A percentile compares a stretch with the other conserved stretches of the same genome.
phyloP scores from a whole-genome alignment of 805 yeast species.

The Cyberlindnera galapagoensis region DNA sequence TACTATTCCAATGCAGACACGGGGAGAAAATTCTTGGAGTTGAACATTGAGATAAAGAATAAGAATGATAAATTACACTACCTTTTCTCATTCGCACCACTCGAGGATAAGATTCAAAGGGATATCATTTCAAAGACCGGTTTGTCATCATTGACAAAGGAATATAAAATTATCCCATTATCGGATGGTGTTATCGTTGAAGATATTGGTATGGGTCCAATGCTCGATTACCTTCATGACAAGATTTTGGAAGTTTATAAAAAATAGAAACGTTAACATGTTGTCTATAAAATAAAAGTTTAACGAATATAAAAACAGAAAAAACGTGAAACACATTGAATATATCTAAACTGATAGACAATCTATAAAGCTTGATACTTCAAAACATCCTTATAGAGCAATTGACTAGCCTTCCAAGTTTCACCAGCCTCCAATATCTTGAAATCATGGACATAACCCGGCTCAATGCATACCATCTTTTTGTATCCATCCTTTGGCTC shows the following conservation, averaged over 20 bases:
- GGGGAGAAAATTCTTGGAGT: constrained; percentile 5
- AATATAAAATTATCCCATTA: constrained; percentile 8
- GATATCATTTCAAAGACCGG: constrained; percentile 7
- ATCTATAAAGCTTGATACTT: constrained; percentile 56
- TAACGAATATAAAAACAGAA: too few relatives aligned
- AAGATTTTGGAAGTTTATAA: constrained; percentile 6
- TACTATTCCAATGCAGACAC: constrained; percentile 11
- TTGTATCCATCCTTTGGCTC: constrained; percentile 78
- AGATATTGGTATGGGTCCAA: constrained; percentile 7
- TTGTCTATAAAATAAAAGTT: not conserved
- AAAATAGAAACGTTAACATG: not conserved
- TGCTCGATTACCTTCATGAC: constrained; percentile 13
- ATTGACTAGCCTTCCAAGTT: constrained; percentile 72
- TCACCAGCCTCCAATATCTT: constrained; percentile 60
- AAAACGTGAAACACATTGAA: too few relatives aligned
- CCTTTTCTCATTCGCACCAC: constrained; percentile 6
- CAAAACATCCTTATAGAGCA: constrained; percentile 47
- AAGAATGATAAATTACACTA: constrained; percentile 5
- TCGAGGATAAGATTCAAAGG: constrained; percentile 1
- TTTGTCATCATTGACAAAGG: constrained; percentile 5
- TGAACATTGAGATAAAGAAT: constrained; percentile 12
- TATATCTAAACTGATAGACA: too few relatives aligned
- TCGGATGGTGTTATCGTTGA: constrained; percentile 13
- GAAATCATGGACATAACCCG: constrained; percentile 79
- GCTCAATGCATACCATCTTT: constrained; percentile 91